Base-by-base conservation (phyloP, 257 asterid species). In the Solanum medicagineum region DNA sequence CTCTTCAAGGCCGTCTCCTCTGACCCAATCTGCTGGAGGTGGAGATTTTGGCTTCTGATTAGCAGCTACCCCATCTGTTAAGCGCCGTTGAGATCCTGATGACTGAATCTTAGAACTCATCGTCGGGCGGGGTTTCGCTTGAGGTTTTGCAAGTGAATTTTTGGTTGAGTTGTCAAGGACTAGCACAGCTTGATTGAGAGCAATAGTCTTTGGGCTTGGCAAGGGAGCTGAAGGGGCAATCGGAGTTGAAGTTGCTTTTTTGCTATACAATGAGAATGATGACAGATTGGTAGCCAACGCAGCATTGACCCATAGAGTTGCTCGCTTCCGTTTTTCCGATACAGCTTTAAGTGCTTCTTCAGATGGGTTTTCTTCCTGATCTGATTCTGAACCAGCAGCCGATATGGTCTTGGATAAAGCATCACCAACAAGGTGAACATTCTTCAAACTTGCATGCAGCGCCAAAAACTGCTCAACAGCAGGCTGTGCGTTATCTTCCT, bases 401-500 rank as follows among this genome's bases (percentile, higher is more conserved):
- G 89, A 80, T 47, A 81, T 75, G 24, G 92, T 87, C 86, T 95
- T 95, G 24, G 98, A 92, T 45, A 94, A 88, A 60, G 98, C 91
- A 87, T 97, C 94, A 59, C 97, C 94, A 81, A 90, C 84, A 26
- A 92, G 90, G 84, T 91, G 93, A 17, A 95, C 93, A 89, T 91
- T 92, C 85, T 86, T 94, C 94, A 97, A 89, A 84, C 87, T 91
- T 53, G 94, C 81, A 60, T 94, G 97, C 77, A 97, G 90, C 9
- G 89, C 89, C 85, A 97, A 90, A 92, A 97, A 97, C 87, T 92
- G 97, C 89, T 94, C 98, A 75, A 97, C 98, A 1, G 98, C 96
- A 24, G 98, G 97, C 89, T 95, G 99, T 24, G 99, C 98, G 84
- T 91, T 89, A 42, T 93, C 97, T 90, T 95, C 98, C 87, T 90